These are phyloP conservation scores for Trichocomaceae sp. DNA, from an alignment of 2,329 filamentous ascomycete species.

Conservation along the genomic window DNA sequence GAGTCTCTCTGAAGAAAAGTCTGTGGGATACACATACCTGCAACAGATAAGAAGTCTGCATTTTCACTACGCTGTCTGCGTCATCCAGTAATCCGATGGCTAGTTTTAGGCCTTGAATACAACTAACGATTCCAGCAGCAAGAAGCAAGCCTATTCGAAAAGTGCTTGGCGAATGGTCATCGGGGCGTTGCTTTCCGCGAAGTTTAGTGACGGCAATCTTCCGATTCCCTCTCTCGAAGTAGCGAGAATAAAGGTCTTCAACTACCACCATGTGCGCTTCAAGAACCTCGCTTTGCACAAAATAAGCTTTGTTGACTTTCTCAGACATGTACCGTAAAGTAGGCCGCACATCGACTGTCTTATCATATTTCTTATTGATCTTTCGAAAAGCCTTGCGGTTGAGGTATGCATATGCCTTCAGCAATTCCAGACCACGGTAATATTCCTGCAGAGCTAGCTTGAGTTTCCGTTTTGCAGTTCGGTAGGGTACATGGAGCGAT, in stretches of 20 bases:
- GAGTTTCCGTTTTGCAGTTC: conserved; percentile 81
- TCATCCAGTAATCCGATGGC: conserved; percentile 44
- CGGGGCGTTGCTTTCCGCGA: conserved; percentile 59
- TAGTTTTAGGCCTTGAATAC: conserved; percentile 59
- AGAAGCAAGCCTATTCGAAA: conserved; percentile 61
- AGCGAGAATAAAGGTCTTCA: conserved; percentile 87
- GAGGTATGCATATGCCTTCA: conserved; percentile 84
- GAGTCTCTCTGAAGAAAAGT: too few relatives aligned
- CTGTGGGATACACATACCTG: conserved; percentile 43
- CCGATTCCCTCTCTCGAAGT: conserved; percentile 88
- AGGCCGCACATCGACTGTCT: conserved; percentile 71
- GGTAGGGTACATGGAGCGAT: conserved; percentile 66
- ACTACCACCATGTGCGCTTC: conserved; percentile 73
- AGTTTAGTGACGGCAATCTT: conserved; percentile 88
- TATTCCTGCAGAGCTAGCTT: conserved; percentile 89
- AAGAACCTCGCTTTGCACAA: conserved; percentile 79
- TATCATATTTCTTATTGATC: conserved; percentile 98
- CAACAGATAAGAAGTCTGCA: conserved; percentile 61
- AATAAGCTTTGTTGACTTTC: conserved; percentile 83
- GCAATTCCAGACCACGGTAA: conserved; percentile 81
- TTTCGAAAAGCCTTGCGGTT: conserved; percentile 94
- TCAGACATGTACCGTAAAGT: conserved; percentile 79
- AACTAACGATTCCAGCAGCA: conserved; percentile 61
- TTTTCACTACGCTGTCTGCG: conserved; percentile 42
- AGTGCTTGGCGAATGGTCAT: conserved; percentile 53